Base-by-base conservation (phyloP, 169 alveolate species). In the Perkinsus olseni region DNA sequence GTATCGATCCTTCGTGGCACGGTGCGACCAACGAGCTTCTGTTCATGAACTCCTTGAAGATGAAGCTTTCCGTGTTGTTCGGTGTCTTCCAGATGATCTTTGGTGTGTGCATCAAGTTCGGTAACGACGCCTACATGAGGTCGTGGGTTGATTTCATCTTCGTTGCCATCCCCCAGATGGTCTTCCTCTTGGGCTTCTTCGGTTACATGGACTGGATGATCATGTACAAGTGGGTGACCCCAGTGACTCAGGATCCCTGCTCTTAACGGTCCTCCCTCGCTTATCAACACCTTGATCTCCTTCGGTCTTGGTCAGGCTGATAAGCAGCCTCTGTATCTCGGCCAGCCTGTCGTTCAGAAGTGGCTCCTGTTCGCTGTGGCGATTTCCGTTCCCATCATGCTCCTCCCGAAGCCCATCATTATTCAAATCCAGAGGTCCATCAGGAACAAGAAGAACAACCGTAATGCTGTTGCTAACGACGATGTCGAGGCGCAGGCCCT, bases 1-100 rank as follows among this genome's bases (percentile, higher is more conserved):
- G 99, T 34, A 95, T 99, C 62, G 99, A 99, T 94, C 98, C 99
- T 21, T 98, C 98, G 39, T 99, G 99, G 99, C 98, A 98, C 94
- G 98, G 99, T 8, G 98, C 99, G 38, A 94, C 94, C 37, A 99
- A 99, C 95, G 99, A 99, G 95, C 96, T 99, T 94, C 95, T 98
- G 39, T 98, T 97, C 96, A 95, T 98, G 92, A 99, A 99, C 95
- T 98, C 99, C 0, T 96, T 98, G 94, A 99, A 99, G 97, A 99
- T 99, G 99, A 99, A 99, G 96, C 95, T 99, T 62, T 97, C 99
- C 0, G 99, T 99, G 97, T 98, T 74, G 96, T 98, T 1, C 99
- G 98, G 39, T 97, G 94, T 50, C 95, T 96, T 92, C 74, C 95
- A 94, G 92, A 98, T 98, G 99, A 91, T 97, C 0, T 96, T 97